Evolutionary conservation across 2,329 filamentous ascomycete genomes (phyloP).

Genomic region (Phialophora tarda): DNA sequence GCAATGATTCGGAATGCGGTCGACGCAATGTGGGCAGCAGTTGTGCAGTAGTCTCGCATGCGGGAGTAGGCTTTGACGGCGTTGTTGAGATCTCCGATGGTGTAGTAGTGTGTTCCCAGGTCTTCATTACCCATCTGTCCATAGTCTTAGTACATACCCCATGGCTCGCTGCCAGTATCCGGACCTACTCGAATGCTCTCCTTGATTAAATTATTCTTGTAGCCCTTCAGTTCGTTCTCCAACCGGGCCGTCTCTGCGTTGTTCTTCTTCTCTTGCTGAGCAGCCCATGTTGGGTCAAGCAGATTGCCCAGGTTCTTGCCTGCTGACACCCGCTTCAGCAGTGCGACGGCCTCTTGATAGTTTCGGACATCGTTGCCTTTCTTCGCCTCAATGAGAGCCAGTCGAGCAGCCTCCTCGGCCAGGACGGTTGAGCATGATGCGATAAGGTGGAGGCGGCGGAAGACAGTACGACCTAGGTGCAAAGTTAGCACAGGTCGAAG

Average conservation of each 20-base stretch:
- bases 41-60: slow-evolving; percentile 90
- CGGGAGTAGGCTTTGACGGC: slow-evolving; percentile 79
- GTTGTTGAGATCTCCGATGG: slow-evolving; percentile 72
- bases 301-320: slow-evolving; percentile 71
- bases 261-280: slow-evolving; percentile 69
- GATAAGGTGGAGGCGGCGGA: slow-evolving; percentile 81
- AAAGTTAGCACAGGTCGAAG: neutral
- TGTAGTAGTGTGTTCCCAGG: slow-evolving; percentile 80
- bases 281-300: slow-evolving; percentile 76
- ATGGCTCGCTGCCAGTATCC: neutral
- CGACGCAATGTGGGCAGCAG: slow-evolving; percentile 79
- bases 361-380: slow-evolving; percentile 71
- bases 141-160: slow-evolving; percentile 14
- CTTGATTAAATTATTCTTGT: slow-evolving; percentile 96
- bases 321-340: slow-evolving; percentile 63
- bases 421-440: slow-evolving; percentile 78
- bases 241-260: slow-evolving; percentile 74
- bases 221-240: slow-evolving; percentile 83
- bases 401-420: slow-evolving; percentile 77
- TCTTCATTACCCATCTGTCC: slow-evolving; percentile 91
- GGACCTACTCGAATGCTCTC: slow-evolving; percentile 83
- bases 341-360: slow-evolving; percentile 72
- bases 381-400: slow-evolving; percentile 77
- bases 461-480: slow-evolving; percentile 74
- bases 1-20: slow-evolving; percentile 79